These are phyloP conservation scores for Deuterostichococcus epilithicus DNA, from an alignment of 139 green algal species.

Conservation along the genomic window DNA sequence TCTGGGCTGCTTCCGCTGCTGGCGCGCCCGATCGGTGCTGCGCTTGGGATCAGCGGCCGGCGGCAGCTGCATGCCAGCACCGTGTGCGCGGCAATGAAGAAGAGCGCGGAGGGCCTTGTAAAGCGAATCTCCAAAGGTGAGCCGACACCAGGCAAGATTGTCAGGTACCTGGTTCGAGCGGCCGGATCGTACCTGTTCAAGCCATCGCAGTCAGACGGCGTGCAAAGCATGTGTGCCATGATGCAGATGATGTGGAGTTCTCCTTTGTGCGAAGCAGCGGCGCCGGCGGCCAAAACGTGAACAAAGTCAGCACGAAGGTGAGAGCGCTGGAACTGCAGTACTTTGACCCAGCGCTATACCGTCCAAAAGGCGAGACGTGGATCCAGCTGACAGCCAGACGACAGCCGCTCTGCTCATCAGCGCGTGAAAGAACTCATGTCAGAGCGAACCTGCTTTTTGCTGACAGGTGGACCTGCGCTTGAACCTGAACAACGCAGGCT, in stretches of 20 bases:
- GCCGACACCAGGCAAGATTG: too few relatives aligned
- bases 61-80: background rate
- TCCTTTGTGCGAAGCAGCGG: conserved; percentile 83
- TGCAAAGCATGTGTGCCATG: background rate
- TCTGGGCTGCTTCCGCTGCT: too few relatives aligned
- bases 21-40: too few relatives aligned
- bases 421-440: too few relatives aligned
- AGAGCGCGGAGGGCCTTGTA: background rate
- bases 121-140: background rate
- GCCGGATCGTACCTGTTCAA: too few relatives aligned
- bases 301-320: conserved; percentile 93
- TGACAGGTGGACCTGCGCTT: conserved; percentile 87
- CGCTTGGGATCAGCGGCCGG: too few relatives aligned
- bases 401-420: too few relatives aligned
- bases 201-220: too few relatives aligned
- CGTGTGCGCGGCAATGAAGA: background rate
- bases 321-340: too few relatives aligned
- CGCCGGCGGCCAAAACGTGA: conserved; percentile 92
- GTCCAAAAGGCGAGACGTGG: background rate
- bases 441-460: background rate
- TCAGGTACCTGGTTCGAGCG: too few relatives aligned
- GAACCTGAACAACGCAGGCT: conserved; percentile 57
- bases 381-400: too few relatives aligned
- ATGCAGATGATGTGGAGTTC: conserved; percentile 85
- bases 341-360: too few relatives aligned